Percentiles rank a stretch among this genome's conserved stretches.
Conservation (phyloP, 1,139 yeast genomes). For the Candida glucosophila region DNA sequence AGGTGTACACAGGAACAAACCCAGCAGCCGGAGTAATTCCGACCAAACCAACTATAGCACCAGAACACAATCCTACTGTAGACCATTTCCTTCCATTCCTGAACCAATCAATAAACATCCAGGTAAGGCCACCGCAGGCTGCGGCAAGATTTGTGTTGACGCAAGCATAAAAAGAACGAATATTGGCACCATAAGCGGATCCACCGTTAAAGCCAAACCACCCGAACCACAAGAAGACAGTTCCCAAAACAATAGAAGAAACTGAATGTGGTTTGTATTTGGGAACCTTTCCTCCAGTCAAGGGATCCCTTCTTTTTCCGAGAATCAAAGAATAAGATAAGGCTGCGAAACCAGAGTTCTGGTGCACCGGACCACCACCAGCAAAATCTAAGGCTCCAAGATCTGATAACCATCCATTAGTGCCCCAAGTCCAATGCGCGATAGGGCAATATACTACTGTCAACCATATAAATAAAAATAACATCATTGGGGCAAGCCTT, state of each 20-base stretch:
- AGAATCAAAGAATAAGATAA: conserved; percentile 82
- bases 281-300: conserved; percentile 62
- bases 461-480: conserved; percentile 86
- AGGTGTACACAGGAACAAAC: conserved; percentile 82
- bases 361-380: conserved; percentile 98
- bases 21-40: conserved; percentile 98
- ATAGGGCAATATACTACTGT: conserved; percentile 93
- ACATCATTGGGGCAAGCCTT: conserved; percentile 93
- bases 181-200: conserved; percentile 83
- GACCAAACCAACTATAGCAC: conserved; percentile 89
- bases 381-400: conserved; percentile 92
- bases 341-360: conserved; percentile 90
- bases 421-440: conserved; percentile 97
- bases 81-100: conserved; percentile 91
- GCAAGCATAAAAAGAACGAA: conserved; percentile 90
- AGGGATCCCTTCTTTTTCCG: conserved; percentile 87
- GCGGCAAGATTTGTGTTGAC: conserved; percentile 93
- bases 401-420: conserved; percentile 75
- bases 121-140: conserved; percentile 80
- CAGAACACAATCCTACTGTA: conserved; percentile 87
- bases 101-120: conserved; percentile 89
- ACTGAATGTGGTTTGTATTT: conserved; percentile 90
- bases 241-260: conserved; percentile 84
- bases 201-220: conserved; percentile 99
- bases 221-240: conserved; percentile 93